Evolutionary conservation across 2,329 filamentous ascomycete species (phyloP).

Genomic region (Phaeosphaeriaceae sp.): DNA sequence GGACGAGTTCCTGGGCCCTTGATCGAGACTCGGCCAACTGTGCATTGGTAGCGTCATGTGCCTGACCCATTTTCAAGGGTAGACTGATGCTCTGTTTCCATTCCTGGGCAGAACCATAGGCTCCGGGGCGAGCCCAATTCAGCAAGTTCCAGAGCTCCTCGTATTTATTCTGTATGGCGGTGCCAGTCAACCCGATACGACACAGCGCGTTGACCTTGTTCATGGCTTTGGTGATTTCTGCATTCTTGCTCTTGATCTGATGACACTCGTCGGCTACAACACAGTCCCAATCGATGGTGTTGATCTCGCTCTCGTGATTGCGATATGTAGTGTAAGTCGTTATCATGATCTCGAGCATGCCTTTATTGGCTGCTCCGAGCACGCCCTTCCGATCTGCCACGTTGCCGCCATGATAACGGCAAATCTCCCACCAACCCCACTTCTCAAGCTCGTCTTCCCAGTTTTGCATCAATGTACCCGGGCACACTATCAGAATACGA

Average conservation of each 20-base stretch:
- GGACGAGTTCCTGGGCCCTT: constrained; percentile 83
- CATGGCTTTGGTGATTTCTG: constrained; percentile 85
- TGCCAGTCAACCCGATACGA: constrained; percentile 91
- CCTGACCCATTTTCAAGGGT: constrained; percentile 86
- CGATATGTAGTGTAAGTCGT: constrained; percentile 92
- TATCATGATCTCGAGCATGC: constrained; percentile 87
- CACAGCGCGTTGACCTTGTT: constrained; percentile 90
- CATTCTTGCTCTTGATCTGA: constrained; percentile 78
- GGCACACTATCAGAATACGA: constrained; percentile 83
- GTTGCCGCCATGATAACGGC: constrained; percentile 75
- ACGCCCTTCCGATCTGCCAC: constrained; percentile 71
- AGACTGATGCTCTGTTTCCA: constrained; percentile 82
- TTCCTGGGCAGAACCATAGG: constrained; percentile 70
- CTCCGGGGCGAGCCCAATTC: constrained; percentile 93
- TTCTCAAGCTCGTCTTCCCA: constrained; percentile 86
- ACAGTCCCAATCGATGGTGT: constrained; percentile 90
- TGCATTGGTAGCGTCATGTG: constrained; percentile 84
- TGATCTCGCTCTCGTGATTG: constrained; percentile 78
- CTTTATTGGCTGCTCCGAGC: constrained; percentile 75
- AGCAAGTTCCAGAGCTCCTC: constrained; percentile 95
- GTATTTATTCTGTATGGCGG: constrained; percentile 97
- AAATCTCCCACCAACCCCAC: constrained; percentile 96
- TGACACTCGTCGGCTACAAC: constrained; percentile 96
- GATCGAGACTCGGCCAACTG: constrained; percentile 83
- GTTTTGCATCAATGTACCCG: constrained; percentile 86